Base-by-base conservation (phyloP, 1,284 basidiomycete species). In the Apiotrichum montevideense region DNA sequence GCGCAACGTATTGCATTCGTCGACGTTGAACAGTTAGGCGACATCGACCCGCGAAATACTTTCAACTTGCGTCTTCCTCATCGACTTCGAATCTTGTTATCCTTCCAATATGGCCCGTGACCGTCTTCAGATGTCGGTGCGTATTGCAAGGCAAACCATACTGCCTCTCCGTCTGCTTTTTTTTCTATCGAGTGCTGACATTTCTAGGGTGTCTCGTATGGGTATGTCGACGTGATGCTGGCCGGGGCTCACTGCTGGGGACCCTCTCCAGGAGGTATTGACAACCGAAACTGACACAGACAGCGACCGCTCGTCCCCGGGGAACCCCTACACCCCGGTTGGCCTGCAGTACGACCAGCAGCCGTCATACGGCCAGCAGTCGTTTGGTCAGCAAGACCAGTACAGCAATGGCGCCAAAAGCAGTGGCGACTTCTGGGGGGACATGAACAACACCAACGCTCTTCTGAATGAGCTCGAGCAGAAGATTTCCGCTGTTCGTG, bases 391-490 rank as follows among this genome's bases (percentile, higher is more conserved):
- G 48, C 54, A 50, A 40, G 39, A 54, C 44, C 44, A 39, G 37
- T 46, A 46, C 43, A 48, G 46, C 46, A 29, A 37, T 8, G 48
- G 60, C 46, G 41, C 47, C 45, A 34, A 57, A 39, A 42, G 34
- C 32, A 46, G 51, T 15, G 66, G 62, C 13, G 72, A 75, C 58
- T 77, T 77, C 52, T 77, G 75, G 75, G 46, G 59, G 14, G 71
- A 77, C 52, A 58, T 73, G 46, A 68, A 55, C 52, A 39, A 56
- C 3, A 69, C 68, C 46, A 70, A 72, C 50, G 52, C 57, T 11
- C 57, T 65, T n/a, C 58, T 77, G 45, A 63, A 63, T 35, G 63
- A 68, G 50, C 63, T 77, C 58, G 68, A 76, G 65, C 69, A 73
- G 64, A 63, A 69, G 61, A 75, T 76, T 51, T 66, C 72, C 46